A percentile compares a stretch with the other conserved stretches of the same genome.
phyloP scores from a whole-genome alignment of 495 filamentous ascomycete genomes.

The Hyaloscypha bicolor region DNA sequence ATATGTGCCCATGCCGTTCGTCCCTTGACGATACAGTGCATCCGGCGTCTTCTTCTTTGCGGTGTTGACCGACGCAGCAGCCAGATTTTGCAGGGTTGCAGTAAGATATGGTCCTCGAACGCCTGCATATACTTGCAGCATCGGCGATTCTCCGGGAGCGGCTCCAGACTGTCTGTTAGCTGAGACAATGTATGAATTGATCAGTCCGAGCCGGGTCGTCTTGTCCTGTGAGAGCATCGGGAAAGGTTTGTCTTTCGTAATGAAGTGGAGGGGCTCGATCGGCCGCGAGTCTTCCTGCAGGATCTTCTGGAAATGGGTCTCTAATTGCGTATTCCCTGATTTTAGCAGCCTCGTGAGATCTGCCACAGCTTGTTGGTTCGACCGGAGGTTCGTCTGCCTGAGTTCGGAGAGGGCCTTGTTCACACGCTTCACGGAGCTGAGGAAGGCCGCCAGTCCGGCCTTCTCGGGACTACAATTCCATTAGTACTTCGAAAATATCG shows the following conservation, averaged over 20 bases:
- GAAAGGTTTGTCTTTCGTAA: conserved; percentile 76
- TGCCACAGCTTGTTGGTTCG: conserved; percentile 85
- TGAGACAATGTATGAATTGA: conserved; percentile 50
- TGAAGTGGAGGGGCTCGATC: conserved; percentile 87
- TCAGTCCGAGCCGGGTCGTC: conserved; percentile 48
- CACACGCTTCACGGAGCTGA: conserved; percentile 84
- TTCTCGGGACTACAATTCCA: conserved; percentile 63
- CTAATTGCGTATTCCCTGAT: conserved; percentile 76
- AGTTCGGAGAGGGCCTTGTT: conserved; percentile 80
- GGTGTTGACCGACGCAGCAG: conserved; percentile 85
- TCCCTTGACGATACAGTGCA: conserved; percentile 85
- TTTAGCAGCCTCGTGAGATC: conserved; percentile 78
- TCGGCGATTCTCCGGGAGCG: conserved; percentile 51
- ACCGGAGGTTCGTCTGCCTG: conserved; percentile 81
- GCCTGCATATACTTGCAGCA: conserved; percentile 80
- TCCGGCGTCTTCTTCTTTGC: conserved; percentile 78
- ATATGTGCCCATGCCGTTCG: conserved; percentile 90
- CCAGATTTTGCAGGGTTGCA: conserved; percentile 77
- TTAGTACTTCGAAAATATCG: background rate
- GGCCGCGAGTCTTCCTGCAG: conserved; percentile 71
- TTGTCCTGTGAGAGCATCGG: conserved; percentile 51
- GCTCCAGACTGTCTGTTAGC: conserved; percentile 33
- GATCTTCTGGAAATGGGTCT: conserved; percentile 76
- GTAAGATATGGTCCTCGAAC: conserved; percentile 83
- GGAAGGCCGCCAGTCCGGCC: conserved; percentile 79